Percentiles rank a stretch among this genome's conserved stretches.
Conservation (phyloP, 2,329 filamentous ascomycete genomes). For the Mariannaea elegans region DNA sequence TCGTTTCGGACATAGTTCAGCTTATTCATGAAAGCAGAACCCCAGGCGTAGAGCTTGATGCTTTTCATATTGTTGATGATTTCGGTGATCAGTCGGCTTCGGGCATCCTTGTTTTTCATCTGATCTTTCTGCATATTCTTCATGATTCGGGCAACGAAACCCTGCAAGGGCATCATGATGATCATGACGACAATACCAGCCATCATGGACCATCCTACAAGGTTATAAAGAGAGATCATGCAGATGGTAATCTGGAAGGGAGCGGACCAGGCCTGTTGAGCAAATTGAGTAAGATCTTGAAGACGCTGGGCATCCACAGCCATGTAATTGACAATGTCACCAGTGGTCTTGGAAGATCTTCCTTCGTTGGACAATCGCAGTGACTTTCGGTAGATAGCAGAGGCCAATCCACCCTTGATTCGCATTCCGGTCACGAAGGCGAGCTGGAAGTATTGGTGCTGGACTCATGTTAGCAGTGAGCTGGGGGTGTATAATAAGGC, state of each 20-base stretch:
- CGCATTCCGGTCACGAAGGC: conserved; percentile 97
- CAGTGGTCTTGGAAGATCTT: conserved; percentile 85
- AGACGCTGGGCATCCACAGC: conserved; percentile 96
- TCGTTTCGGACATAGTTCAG: conserved; percentile 97
- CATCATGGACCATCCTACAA: conserved; percentile 96
- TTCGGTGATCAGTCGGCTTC: conserved; percentile 93
- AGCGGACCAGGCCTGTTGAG: conserved; percentile 94
- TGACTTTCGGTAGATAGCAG: conserved; percentile 92
- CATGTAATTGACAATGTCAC: conserved; percentile 99
- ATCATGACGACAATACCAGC: conserved; percentile 96
- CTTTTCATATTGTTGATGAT: conserved; percentile 99
- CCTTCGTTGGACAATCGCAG: conserved; percentile 93
- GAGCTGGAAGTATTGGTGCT: conserved; percentile 96
- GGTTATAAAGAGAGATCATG: conserved; percentile 93
- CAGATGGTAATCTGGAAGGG: conserved; percentile 96
- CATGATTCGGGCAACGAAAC: conserved; percentile 90
- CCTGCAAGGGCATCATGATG: conserved; percentile 96
- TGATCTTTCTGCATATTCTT: conserved; percentile 94
- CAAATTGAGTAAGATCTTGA: conserved; percentile 94
- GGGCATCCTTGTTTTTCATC: conserved; percentile 98
- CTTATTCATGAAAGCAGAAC: conserved; percentile 95
- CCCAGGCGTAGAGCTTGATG: conserved; percentile 99
- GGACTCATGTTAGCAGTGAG: conserved; percentile 31
- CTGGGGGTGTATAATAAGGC: not conserved
- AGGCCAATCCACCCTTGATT: conserved; percentile 89